Conservation (phyloP, 805 yeast genomes). For the Saturnispora kantuleensis region DNA sequence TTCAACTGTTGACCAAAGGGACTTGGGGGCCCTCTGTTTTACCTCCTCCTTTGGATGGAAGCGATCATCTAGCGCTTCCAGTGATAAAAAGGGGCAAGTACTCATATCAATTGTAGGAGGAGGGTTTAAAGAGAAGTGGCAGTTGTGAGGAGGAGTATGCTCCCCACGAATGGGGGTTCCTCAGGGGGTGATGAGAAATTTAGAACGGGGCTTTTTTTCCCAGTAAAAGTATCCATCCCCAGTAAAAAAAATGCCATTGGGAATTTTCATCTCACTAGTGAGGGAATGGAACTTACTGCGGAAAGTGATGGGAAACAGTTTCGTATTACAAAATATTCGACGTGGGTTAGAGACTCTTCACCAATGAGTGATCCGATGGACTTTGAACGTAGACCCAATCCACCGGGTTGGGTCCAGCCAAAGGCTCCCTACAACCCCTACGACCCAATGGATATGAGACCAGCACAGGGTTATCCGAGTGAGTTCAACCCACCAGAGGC, state of each 20-base stretch:
- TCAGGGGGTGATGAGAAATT: too few relatives aligned
- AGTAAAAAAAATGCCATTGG: not conserved
- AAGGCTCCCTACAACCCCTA: conserved; percentile 80
- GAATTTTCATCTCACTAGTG: not conserved
- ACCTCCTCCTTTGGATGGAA: conserved; percentile 29
- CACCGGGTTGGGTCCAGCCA: conserved; percentile 73
- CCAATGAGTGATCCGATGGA: conserved; percentile 15
- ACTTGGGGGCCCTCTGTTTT: conserved; percentile 24
- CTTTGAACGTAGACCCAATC: conserved; percentile 58
- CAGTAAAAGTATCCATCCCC: too few relatives aligned
- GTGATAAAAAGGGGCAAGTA: conserved; percentile 22
- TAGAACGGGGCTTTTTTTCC: too few relatives aligned
- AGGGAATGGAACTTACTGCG: too few relatives aligned
- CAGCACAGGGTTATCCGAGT: conserved; percentile 79
- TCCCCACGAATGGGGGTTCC: too few relatives aligned
- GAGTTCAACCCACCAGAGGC: conserved; percentile 63
- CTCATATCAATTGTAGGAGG: conserved; percentile 2
- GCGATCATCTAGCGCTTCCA: conserved; percentile 45
- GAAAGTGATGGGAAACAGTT: too few relatives aligned
- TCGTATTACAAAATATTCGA: too few relatives aligned
- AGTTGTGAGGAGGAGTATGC: too few relatives aligned
- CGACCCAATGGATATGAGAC: conserved; percentile 67
- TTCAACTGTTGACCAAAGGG: conserved; percentile 72
- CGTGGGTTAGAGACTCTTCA: too few relatives aligned
- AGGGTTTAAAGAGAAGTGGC: too few relatives aligned